These are phyloP conservation scores for Cladorrhinum sp. DNA, from an alignment of 2,329 filamentous ascomycete species.

Conservation along the genomic window DNA sequence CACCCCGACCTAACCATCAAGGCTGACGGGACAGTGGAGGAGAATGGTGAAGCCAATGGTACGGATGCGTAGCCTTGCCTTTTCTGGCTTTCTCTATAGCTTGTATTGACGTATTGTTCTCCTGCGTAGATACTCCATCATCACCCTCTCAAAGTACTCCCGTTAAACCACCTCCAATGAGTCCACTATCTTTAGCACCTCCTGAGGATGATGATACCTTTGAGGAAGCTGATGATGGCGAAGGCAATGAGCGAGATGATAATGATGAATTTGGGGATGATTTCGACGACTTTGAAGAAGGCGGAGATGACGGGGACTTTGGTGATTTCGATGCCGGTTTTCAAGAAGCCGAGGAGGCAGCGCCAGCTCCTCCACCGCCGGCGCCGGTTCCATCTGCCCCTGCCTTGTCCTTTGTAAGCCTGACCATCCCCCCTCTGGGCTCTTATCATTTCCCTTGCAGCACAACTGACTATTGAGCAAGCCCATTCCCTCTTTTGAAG, in stretches of 20 bases:
- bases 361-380: conserved; percentile 24
- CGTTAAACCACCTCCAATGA: background rate
- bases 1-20: conserved; percentile 51
- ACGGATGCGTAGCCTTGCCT: conserved; percentile 36
- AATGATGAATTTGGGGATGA: conserved; percentile 56
- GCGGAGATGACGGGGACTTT: conserved; percentile 53
- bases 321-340: conserved; percentile 73
- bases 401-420: conserved; percentile 31
- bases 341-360: conserved; percentile 49
- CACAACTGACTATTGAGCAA: conserved; percentile 33
- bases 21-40: conserved; percentile 41
- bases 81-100: conserved; percentile 22
- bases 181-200: background rate
- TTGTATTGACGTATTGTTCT: conserved; percentile 34
- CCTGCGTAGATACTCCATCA: conserved; percentile 38
- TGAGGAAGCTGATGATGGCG: background rate
- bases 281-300: conserved; percentile 62
- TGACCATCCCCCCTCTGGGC: background rate
- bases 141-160: conserved; percentile 33
- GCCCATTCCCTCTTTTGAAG: conserved; percentile 67
- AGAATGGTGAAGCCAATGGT: conserved; percentile 34
- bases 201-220: conserved; percentile 27
- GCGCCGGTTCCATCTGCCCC: conserved; percentile 31
- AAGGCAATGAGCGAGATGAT: conserved; percentile 31
- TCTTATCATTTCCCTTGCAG: background rate